Base-by-base conservation (phyloP, 257 asterid species). In the Solanum arcanum region DNA sequence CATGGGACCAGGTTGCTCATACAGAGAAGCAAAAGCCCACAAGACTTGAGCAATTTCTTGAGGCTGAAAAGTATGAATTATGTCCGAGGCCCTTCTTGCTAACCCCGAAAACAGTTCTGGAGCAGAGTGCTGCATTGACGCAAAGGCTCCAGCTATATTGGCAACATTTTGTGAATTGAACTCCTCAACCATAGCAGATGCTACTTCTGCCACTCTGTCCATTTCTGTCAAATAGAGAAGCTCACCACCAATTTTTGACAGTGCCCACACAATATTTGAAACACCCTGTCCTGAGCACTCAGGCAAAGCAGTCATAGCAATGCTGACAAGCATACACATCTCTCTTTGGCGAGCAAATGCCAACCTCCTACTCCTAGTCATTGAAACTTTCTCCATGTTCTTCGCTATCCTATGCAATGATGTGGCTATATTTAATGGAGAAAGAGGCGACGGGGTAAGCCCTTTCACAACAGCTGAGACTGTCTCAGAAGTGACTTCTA, bases 11-110 rank as follows among this genome's bases (percentile, higher is more conserved):
- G 94, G 96, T 86, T 93, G 92, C 92, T 93, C 98, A 60, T 90
- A 88, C n/a, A 97, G 94, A 29, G 96, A 97, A 87, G 99, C 99
- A 88, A 94, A 95, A 74, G 99, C 98, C 99, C 99, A 97, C 92
- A 95, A 89, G 9, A 94, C 91, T 87, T 95, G 99, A 39, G 98
- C 96, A 85, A 95, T 93, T 93, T 97, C 99, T 88, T 94, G 99
- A 2, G 95, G 93, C 90, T 93, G 97, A 87, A 97, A 97, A 39
- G 95, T 91, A 86, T 87, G 89, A 83, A 94, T 87, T 90, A 95
- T 89, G 64, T 83, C 88, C 0, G 98, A 91, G 23, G 98, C 99
- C 90, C 95, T 93, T 72, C 87, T 90, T 1, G 96, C 92, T 70
- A 97, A 85, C 52, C 92, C 94, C 12, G 89, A 74, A 90, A 97